Evolutionary conservation across 2,329 filamentous ascomycete genomes (phyloP).

Genomic region (Nemania bipapillata): DNA sequence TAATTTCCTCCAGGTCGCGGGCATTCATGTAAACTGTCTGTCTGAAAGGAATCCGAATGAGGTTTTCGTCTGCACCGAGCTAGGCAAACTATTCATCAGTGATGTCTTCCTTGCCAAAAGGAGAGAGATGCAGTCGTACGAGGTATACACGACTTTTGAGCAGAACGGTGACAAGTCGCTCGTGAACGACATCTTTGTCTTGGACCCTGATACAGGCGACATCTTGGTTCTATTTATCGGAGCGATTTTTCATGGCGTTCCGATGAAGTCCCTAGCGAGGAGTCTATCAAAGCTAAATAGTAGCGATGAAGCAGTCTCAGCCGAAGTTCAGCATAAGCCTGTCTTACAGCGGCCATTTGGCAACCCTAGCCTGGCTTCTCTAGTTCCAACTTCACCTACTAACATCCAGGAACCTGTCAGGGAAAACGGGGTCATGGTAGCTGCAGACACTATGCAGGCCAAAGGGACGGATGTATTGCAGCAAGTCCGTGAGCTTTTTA

Average conservation of each 20-base stretch:
- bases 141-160: neutral
- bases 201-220: neutral
- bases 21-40: conserved; percentile 54
- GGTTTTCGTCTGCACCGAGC: neutral
- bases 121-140: neutral
- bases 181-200: conserved; percentile 2
- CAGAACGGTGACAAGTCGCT: neutral
- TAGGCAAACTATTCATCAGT: neutral
- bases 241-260: conserved; percentile 7
- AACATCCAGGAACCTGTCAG: no score
- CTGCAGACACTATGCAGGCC: no score
- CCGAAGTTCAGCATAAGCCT: no score
- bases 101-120: neutral
- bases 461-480: no score
- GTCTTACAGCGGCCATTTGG: no score
- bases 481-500: no score
- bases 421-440: no score
- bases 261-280: neutral
- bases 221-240: conserved; percentile 5
- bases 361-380: no score
- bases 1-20: conserved; percentile 52
- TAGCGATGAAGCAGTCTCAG: neutral
- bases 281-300: neutral
- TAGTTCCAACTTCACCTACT: no score
- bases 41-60: neutral